A percentile compares a stretch with the other conserved stretches of the same genome.
Evolutionary conservation across 768 basidiomycete genomes (phyloP).

Genomic region (Agrocybe chaxingu): DNA sequence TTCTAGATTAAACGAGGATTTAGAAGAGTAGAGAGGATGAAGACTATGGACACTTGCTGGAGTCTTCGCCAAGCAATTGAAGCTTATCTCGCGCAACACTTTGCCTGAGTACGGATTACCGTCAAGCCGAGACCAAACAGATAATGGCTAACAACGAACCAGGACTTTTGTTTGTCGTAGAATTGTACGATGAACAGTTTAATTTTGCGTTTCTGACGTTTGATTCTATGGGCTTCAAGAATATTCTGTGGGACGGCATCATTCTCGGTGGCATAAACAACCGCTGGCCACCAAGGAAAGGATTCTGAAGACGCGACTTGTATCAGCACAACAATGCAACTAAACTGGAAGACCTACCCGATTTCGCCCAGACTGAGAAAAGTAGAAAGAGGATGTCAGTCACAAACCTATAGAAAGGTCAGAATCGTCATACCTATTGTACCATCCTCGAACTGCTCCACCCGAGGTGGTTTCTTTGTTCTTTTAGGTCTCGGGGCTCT

Average conservation of each 20-base stretch:
- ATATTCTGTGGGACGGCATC: conserved; percentile 49
- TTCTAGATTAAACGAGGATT: conserved; percentile 32
- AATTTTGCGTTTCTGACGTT: conserved; percentile 34
- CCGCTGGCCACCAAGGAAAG: conserved; percentile 88
- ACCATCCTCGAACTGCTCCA: conserved; percentile 32
- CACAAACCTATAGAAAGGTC: not conserved
- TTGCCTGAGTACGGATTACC: conserved; percentile 42
- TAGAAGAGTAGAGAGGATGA: not conserved
- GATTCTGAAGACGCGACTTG: conserved; percentile 41
- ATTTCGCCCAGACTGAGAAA: conserved; percentile 81
- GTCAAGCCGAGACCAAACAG: not conserved
- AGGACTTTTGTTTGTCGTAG: conserved; percentile 65
- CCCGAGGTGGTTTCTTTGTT: conserved; percentile 12
- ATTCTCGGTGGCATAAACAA: conserved; percentile 65
- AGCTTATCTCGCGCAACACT: conserved; percentile 56
- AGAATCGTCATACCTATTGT: conserved; percentile 54
- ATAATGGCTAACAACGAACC: conserved; percentile 36
- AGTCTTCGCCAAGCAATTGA: conserved; percentile 64
- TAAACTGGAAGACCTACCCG: conserved; percentile 37
- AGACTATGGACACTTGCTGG: conserved; percentile 42
- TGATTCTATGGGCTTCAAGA: conserved; percentile 21
- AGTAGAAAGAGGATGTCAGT: conserved; percentile 4
- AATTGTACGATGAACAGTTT: conserved; percentile 71
- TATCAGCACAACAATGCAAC: not conserved
- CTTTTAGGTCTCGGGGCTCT: conserved; percentile 4